A percentile compares a stretch with the other conserved stretches of the same genome.
Evolutionary conservation across 1,284 basidiomycete genomes (phyloP).

Genomic region (Apiotrichum sp.): DNA sequence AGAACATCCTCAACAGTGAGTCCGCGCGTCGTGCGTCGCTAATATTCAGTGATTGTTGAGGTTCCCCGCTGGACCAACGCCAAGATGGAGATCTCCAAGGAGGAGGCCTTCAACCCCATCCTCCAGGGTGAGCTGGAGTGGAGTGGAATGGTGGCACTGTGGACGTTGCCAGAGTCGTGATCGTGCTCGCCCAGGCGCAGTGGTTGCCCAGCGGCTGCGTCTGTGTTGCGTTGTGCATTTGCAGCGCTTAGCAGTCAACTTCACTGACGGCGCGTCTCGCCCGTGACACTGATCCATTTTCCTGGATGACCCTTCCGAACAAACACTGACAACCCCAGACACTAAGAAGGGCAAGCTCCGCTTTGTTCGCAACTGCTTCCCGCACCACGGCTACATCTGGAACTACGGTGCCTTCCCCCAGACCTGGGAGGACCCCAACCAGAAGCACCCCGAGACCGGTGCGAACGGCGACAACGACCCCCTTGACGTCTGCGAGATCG

Average conservation of each 20-base stretch:
- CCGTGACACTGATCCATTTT: too few species aligned
- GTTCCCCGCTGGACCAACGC: constrained; percentile 99
- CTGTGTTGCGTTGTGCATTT: too few species aligned
- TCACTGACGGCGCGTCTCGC: too few species aligned
- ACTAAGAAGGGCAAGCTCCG: constrained; percentile 73
- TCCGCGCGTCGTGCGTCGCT: not conserved
- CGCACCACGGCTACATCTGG: constrained; percentile 86
- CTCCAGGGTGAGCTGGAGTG: constrained; percentile 59
- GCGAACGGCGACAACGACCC: constrained; percentile 99
- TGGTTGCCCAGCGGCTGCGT: too few species aligned
- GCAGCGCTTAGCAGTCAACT: too few species aligned
- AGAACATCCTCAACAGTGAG: constrained; percentile 75
- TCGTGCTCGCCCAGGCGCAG: too few species aligned
- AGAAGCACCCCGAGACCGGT: constrained; percentile 91
- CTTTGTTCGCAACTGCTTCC: constrained; percentile 99
- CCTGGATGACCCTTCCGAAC: not conserved
- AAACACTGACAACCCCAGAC: constrained; percentile 23
- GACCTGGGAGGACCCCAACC: constrained; percentile 97
- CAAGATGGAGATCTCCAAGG: constrained; percentile 98
- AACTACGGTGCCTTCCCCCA: constrained; percentile 97
- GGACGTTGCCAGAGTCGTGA: too few species aligned
- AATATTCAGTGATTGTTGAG: constrained; percentile 71
- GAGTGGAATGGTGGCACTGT: too few species aligned
- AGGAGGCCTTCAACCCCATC: constrained; percentile 97
- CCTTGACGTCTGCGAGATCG: constrained; percentile 99